phyloP scores from a whole-genome alignment of 2,329 filamentous ascomycete species.

The Pestalotiopsis sp. region DNA sequence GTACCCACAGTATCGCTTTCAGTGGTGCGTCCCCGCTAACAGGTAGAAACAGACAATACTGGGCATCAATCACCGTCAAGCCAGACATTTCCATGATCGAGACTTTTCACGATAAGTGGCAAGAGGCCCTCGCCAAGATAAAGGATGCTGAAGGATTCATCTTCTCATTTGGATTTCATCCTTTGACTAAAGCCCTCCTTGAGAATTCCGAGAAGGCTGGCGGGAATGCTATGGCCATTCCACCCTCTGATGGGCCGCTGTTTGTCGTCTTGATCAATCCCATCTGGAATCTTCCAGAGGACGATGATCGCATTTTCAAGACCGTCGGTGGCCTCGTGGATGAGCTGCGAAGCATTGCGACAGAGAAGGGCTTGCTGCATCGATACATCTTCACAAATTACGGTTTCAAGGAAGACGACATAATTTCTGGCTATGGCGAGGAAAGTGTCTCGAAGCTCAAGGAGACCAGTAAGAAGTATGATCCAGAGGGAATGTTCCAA shows the following conservation, averaged over 20 bases:
- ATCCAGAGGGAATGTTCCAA: neutral
- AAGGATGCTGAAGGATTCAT: conserved; percentile 21
- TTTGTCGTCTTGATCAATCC: conserved; percentile 24
- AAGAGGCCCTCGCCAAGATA: conserved; percentile 17
- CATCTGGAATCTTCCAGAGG: conserved; percentile 17
- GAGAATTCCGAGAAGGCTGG: conserved; percentile 20
- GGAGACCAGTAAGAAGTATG: neutral
- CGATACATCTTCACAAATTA: conserved; percentile 9
- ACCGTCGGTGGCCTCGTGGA: conserved; percentile 3
- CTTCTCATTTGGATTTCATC: conserved; percentile 24
- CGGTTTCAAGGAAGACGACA: neutral
- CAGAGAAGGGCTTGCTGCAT: conserved; percentile 17
- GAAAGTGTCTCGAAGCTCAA: neutral
- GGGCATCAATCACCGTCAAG: too few relatives aligned
- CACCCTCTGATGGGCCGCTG: conserved; percentile 22
- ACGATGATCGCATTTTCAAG: conserved; percentile 18
- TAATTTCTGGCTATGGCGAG: neutral
- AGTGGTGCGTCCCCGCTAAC: too few relatives aligned
- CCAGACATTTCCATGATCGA: too few relatives aligned
- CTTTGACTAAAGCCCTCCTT: conserved; percentile 20
- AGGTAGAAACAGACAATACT: conserved; percentile 20
- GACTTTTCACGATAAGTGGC: too few relatives aligned
- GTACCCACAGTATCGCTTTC: too few relatives aligned
- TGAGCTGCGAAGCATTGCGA: conserved; percentile 10
- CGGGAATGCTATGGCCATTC: conserved; percentile 22